Base-by-base conservation (phyloP, 1,139 yeast genomes). In the Candida pseudoviswanathii region DNA sequence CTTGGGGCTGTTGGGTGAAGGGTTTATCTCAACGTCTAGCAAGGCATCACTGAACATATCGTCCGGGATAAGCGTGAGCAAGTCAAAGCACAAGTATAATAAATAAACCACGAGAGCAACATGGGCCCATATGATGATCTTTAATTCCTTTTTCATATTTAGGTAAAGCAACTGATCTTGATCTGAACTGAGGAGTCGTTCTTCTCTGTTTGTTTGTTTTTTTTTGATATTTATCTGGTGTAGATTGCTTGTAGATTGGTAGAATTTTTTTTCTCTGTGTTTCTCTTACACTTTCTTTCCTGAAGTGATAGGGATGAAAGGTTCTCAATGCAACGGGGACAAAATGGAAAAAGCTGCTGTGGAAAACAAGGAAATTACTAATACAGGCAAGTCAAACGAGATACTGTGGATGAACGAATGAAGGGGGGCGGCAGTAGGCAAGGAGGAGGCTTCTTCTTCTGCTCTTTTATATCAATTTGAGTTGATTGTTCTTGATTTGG, bases 11-110 rank as follows among this genome's bases (percentile, higher is more conserved):
- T 68, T 75, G 34, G 67, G 62, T 7, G 27, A 24, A 3, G 84
- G 81, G 56, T 77, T 74, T 50, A 87, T 66, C 56, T 88, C 95
- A 32, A 75, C 70, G 50, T 79, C 81, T 22, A 80, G 66, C 44
- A 88, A 70, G 2, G 87, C 87, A 61, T 85, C 89, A 31, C 77
- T 71, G 58, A 75, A 77, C 1, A 91, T 75, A 63, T 86, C 90
- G 63, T 90, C 96, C 57, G 86, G 76, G 22, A 89, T 75, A 50
- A 92, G 71, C 6, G 95, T 82, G 55, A 91, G 82, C 51, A 91
- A 75, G 66, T 90, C 96, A 59, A 84, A 85, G 5, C 87, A 80
- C 60, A 81, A 78, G 64, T 84, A 88, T 5, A 83, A 66, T 26
- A 88, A 70, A 56, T 82, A 81, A 9, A 80, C 54, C 27, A 88